Conservation (phyloP, 129 eudicot genomes). For the Artemisia annua region DNA sequence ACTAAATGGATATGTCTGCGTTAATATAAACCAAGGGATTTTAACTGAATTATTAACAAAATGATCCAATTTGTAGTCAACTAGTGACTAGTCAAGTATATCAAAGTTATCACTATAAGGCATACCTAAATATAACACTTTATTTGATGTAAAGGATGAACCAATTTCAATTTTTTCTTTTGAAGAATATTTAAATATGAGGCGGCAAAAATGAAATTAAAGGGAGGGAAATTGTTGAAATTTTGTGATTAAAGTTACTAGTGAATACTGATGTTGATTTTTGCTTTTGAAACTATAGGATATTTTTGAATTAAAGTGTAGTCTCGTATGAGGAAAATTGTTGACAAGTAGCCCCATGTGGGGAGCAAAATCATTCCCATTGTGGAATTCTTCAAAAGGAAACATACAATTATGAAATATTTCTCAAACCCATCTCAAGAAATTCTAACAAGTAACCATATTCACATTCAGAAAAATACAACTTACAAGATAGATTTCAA, state of each 20-base stretch:
- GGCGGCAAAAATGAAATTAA: constrained; percentile 17
- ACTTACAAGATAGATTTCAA: not conserved
- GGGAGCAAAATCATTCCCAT: constrained; percentile 35
- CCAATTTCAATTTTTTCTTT: not conserved
- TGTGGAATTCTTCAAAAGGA: constrained; percentile 32
- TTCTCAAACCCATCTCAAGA: constrained; percentile 13
- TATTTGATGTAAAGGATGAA: constrained; percentile 1
- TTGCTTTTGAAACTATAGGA: constrained; percentile 16
- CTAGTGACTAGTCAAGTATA: too few species aligned
- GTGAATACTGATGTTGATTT: not conserved
- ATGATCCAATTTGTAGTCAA: too few species aligned
- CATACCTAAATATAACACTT: not conserved
- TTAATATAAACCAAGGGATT: too few species aligned
- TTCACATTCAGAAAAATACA: not conserved
- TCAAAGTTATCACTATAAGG: too few species aligned
- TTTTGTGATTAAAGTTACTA: constrained; percentile 19
- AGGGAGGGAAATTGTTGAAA: constrained; percentile 20
- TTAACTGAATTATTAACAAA: too few species aligned
- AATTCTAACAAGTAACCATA: not conserved
- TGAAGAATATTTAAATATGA: not conserved
- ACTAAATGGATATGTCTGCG: too few species aligned
- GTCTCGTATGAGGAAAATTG: constrained; percentile 23
- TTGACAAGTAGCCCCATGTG: constrained; percentile 33
- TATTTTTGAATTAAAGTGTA: constrained; percentile 30
- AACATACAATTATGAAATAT: constrained; percentile 21